Percentiles rank a stretch among this genome's conserved stretches.
Conservation (phyloP, 208 protist species). For the Tritrichomonas foetus region DNA sequence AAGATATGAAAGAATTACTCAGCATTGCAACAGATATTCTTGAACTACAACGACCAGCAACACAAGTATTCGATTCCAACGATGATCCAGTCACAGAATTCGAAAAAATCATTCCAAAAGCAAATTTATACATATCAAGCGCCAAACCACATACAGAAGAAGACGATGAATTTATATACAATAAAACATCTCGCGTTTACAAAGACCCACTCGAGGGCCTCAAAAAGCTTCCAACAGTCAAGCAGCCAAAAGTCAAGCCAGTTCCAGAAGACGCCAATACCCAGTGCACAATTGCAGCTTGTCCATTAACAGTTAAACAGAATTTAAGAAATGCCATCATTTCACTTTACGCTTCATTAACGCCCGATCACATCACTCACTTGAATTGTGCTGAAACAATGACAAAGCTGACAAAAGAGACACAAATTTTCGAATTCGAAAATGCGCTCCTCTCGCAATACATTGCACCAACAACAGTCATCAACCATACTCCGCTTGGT, state of each 20-base stretch:
- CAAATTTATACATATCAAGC: neutral
- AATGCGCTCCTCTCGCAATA: neutral
- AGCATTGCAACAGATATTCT: neutral
- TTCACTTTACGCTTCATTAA: neutral
- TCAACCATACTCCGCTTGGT: neutral
- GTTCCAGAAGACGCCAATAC: neutral
- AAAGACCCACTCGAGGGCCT: neutral
- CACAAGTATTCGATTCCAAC: neutral
- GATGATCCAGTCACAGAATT: neutral
- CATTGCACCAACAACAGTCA: constrained; percentile 3
- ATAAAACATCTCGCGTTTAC: neutral
- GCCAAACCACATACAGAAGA: neutral
- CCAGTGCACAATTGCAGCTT: neutral
- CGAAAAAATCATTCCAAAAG: neutral
- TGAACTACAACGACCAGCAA: neutral
- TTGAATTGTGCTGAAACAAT: neutral
- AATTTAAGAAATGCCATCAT: neutral
- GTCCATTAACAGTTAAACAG: neutral
- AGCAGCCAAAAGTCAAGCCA: neutral
- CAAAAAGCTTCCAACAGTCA: neutral
- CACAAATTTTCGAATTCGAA: neutral
- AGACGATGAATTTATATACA: neutral
- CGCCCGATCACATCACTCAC: neutral
- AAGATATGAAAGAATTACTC: neutral
- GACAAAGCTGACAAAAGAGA: neutral